phyloP scores from a whole-genome alignment of 177 flowering plant species.

The Vitis hybrid region DNA sequence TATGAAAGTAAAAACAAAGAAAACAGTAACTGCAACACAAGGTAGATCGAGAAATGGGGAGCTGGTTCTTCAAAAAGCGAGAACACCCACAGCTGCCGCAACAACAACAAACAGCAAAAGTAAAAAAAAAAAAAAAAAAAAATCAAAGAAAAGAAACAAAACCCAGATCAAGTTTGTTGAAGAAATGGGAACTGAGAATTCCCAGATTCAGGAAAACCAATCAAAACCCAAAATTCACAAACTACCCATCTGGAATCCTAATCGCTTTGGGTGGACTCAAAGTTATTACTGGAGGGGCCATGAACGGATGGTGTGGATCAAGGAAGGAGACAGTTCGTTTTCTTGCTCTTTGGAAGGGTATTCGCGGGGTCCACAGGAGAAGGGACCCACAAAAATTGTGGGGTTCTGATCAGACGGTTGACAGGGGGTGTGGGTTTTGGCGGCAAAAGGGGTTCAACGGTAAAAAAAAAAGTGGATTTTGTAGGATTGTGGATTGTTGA shows the following conservation, averaged over 20 bases:
- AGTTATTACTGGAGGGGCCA: constrained; percentile 21
- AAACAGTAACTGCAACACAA: neutral
- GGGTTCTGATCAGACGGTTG: constrained; percentile 17
- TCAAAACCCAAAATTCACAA: neutral
- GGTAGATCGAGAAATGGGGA: neutral
- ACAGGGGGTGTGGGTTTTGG: constrained; percentile 16
- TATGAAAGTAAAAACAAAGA: neutral
- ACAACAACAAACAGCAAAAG: neutral
- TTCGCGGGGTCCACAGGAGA: constrained; percentile 13
- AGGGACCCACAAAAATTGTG: constrained; percentile 12
- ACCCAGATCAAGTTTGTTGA: constrained; percentile 17
- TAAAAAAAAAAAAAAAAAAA: neutral
- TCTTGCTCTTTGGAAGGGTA: constrained; percentile 29
- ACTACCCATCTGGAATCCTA: constrained; percentile 29
- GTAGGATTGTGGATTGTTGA: neutral
- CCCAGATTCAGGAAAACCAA: constrained; percentile 15
- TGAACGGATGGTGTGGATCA: constrained; percentile 25
- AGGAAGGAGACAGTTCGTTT: constrained; percentile 22
- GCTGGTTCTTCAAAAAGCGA: neutral
- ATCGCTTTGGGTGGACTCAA: constrained; percentile 51
- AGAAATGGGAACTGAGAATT: constrained; percentile 5
- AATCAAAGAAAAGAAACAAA: neutral
- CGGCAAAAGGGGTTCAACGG: constrained; percentile 17
- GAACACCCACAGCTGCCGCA: constrained; percentile 1
- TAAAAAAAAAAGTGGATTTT: constrained; percentile 4